A percentile compares a stretch with the other conserved stretches of the same genome.
Conservation (phyloP, 441 rosid species). For the Erodium texanum region DNA sequence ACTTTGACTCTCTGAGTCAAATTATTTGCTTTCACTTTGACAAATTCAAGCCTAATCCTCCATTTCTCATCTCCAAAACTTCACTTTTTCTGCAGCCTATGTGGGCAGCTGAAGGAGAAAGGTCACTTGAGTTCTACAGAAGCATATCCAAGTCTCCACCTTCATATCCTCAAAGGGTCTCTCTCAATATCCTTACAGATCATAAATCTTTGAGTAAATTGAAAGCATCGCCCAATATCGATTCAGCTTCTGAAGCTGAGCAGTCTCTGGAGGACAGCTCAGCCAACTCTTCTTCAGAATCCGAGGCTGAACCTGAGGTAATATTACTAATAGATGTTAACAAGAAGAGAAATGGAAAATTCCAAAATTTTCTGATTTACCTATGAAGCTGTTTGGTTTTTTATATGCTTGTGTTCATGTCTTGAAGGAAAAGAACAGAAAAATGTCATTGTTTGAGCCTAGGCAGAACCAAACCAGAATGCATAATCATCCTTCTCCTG, state of each 20-base stretch:
- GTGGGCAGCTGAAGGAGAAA: conserved; percentile 34
- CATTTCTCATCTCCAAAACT: neutral
- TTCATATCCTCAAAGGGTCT: conserved; percentile 41
- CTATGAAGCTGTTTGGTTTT: conserved; percentile 24
- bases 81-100: conserved; percentile 37
- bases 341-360: conserved; percentile 17
- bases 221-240: conserved; percentile 7
- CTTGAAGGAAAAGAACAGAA: conserved; percentile 38
- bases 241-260: conserved; percentile 33
- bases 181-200: conserved; percentile 20
- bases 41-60: neutral
- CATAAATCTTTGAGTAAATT: conserved; percentile 11
- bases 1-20: conserved; percentile 6
- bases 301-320: conserved; percentile 41
- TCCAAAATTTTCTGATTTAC: conserved; percentile 24
- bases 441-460: conserved; percentile 28
- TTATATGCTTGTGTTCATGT: conserved; percentile 20
- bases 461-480: conserved; percentile 20
- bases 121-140: conserved; percentile 26
- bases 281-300: conserved; percentile 24
- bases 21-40: conserved; percentile 13
- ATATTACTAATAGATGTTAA: conserved; percentile 20
- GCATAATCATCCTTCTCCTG: conserved; percentile 29
- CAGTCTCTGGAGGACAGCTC: conserved; percentile 23
- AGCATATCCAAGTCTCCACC: conserved; percentile 26